Base-by-base conservation (phyloP, 257 asterid species). In the Coffea eugenioides region DNA sequence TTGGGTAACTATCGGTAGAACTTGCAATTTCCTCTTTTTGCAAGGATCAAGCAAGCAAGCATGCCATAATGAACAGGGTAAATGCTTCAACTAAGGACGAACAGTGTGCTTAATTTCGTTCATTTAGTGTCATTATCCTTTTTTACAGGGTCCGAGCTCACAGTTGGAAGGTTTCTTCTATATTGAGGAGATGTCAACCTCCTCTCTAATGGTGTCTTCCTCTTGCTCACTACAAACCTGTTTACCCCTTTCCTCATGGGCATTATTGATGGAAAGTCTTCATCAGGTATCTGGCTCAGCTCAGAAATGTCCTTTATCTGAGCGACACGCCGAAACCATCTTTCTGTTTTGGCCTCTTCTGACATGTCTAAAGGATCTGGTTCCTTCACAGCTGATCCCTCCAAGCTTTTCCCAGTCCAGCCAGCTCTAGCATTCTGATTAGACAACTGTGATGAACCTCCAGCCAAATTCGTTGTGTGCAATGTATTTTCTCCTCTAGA, bases 161-260 rank as follows among this genome's bases (percentile, higher is more conserved):
- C 97, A 48, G 83, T 67, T 6, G 94, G 97, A 81, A 91, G 95
- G 80, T 90, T 91, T 78, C 97, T 90, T 83, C 90, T 83, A 52
- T 89, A 88, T 73, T 92, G 97, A 81, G 93, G 92, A 23, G 96
- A 92, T 2, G 96, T 91, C 89, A 93, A 81, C 88, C 98, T 88
- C 87, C 98, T 91, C 88, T 93, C 98, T 36, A 92, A 86, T 3
- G 97, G 99, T 8, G 97, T 92, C 83, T 93, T 95, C 86, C 99
- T 88, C 90, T 93, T 95, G 89, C 99, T 95, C 82, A 95, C 97
- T 1, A 95, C 99, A 49, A 95, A 95, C 80, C 99, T 86, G 81
- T 95, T 93, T 34, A 95, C 98, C 13, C 99, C 98, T 78, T 95
- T 95, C 81, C 96, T 80, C 98, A 93, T 92, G 15, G 98, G 99